phyloP scores from a whole-genome alignment of 495 filamentous ascomycete genomes.

The Parathielavia hyrcaniae region DNA sequence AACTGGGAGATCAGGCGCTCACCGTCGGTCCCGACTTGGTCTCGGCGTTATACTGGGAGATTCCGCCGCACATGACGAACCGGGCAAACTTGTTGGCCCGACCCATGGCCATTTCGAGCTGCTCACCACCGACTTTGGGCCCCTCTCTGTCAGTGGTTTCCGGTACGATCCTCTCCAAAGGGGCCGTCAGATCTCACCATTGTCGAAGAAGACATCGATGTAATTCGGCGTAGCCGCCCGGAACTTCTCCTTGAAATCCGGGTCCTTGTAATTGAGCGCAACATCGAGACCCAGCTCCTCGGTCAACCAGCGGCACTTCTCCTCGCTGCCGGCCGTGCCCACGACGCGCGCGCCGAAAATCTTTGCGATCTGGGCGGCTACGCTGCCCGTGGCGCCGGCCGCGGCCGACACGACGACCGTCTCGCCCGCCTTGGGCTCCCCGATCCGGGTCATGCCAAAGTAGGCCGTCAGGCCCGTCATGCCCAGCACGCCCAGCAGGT shows the following conservation, averaged over 20 bases:
- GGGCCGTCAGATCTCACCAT: slow-evolving; percentile 36
- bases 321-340: slow-evolving; percentile 58
- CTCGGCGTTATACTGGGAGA: slow-evolving; percentile 40
- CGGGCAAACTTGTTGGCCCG: slow-evolving; percentile 51
- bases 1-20: neutral
- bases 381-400: slow-evolving; percentile 63
- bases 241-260: slow-evolving; percentile 52
- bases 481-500: slow-evolving; percentile 56
- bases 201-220: slow-evolving; percentile 64
- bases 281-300: slow-evolving; percentile 58
- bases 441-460: slow-evolving; percentile 60
- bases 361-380: slow-evolving; percentile 66
- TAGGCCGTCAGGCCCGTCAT: slow-evolving; percentile 61
- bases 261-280: slow-evolving; percentile 61
- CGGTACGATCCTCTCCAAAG: no score
- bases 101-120: slow-evolving; percentile 55
- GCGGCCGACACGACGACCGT: slow-evolving; percentile 65
- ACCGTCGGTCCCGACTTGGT: slow-evolving; percentile 29
- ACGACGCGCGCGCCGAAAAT: slow-evolving; percentile 55
- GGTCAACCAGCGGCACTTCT: slow-evolving; percentile 56
- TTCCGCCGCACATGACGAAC: slow-evolving; percentile 55
- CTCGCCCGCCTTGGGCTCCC: slow-evolving; percentile 48
- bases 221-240: slow-evolving; percentile 52
- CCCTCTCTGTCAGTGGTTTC: neutral
- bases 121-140: slow-evolving; percentile 52